A percentile compares a stretch with the other conserved stretches of the same genome.
phyloP scores from a whole-genome alignment of 805 yeast genomes.

The Wickerhamomyces sydowiorum region DNA sequence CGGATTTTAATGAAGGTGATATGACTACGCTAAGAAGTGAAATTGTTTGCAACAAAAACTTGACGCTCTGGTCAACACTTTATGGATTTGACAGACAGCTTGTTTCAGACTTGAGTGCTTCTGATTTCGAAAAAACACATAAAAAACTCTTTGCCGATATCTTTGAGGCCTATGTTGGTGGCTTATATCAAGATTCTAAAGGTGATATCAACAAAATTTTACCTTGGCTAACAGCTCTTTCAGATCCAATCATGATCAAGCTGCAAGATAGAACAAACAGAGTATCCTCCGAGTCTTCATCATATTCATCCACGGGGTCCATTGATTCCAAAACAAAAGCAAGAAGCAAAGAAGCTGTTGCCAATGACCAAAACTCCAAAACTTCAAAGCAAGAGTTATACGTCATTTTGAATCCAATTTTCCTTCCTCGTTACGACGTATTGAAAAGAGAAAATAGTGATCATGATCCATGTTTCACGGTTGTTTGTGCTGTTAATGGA shows the following conservation, averaged over 20 bases:
- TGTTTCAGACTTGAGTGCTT: conserved; percentile 39
- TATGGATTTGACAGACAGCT: conserved; percentile 59
- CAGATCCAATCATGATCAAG: conserved; percentile 22
- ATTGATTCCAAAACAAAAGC: neutral
- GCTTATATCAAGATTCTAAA: conserved; percentile 51
- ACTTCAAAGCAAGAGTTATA: conserved; percentile 62
- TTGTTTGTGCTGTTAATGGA: conserved; percentile 60
- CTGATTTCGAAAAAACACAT: conserved; percentile 39
- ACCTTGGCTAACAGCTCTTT: conserved; percentile 45
- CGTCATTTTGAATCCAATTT: conserved; percentile 51
- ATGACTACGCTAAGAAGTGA: conserved; percentile 58
- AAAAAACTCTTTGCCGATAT: conserved; percentile 75
- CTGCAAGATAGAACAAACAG: too few species aligned
- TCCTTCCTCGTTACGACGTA: conserved; percentile 46
- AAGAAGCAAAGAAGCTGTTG: conserved; percentile 45
- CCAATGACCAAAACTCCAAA: conserved; percentile 33
- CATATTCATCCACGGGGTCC: too few species aligned
- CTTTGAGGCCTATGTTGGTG: conserved; percentile 89
- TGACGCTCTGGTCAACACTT: conserved; percentile 56
- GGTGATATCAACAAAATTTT: conserved; percentile 38
- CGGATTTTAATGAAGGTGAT: conserved; percentile 71
- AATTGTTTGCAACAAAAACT: conserved; percentile 63
- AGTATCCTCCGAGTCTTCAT: too few species aligned
- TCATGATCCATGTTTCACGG: conserved; percentile 32
- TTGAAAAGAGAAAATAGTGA: conserved; percentile 36